Percentiles rank a stretch among this genome's conserved stretches.
These are phyloP conservation scores for Apiospora sp. DNA, from an alignment of 2,329 filamentous ascomycete species.

Conservation along the genomic window DNA sequence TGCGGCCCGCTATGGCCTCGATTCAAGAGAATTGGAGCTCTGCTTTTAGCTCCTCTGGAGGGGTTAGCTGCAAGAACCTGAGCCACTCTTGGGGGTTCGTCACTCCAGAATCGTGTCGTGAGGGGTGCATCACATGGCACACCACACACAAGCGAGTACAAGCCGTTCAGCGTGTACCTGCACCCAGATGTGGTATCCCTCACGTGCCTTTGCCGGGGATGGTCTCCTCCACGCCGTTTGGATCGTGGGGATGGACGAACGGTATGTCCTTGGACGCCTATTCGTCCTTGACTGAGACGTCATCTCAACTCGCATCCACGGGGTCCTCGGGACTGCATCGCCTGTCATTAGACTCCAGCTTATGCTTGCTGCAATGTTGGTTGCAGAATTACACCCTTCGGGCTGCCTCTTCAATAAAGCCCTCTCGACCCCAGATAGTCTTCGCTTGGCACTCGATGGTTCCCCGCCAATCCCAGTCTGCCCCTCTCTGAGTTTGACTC, in stretches of 20 bases:
- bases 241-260: slow-evolving; percentile 9
- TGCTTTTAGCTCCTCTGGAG: slow-evolving; percentile 23
- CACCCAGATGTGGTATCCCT: background rate
- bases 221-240: background rate
- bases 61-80: slow-evolving; percentile 18
- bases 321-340: background rate
- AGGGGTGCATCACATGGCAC: slow-evolving; percentile 23
- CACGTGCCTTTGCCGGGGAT: slow-evolving; percentile 10
- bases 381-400: background rate
- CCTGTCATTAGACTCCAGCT: background rate
- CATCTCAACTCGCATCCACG: background rate
- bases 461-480: slow-evolving; percentile 16
- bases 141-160: slow-evolving; percentile 5
- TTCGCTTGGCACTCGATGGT: slow-evolving; percentile 12
- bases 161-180: background rate
- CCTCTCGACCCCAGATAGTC: slow-evolving; percentile 2
- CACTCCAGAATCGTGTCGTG: slow-evolving; percentile 18
- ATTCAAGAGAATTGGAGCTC: slow-evolving; percentile 25
- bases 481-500: slow-evolving; percentile 18
- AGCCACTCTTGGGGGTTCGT: slow-evolving; percentile 22
- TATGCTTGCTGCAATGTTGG: background rate
- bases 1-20: slow-evolving; percentile 28
- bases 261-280: background rate
- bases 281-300: background rate
- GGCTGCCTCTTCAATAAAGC: slow-evolving; percentile 7